Conservation (phyloP, 1,139 yeast genomes). For the Zygosaccharomyces pseudobailii region DNA sequence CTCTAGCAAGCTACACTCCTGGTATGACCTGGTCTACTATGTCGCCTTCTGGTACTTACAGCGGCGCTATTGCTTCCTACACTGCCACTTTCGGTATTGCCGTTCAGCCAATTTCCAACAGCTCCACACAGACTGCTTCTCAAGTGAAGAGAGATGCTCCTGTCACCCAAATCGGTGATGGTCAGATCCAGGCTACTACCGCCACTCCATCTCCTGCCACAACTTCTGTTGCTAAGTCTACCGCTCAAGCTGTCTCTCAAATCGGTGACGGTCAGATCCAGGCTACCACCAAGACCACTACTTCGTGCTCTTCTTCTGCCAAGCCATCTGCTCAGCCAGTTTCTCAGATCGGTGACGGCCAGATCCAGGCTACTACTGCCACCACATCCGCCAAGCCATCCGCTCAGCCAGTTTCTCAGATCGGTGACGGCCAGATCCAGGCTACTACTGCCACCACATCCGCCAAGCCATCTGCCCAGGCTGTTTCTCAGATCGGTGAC, state of each 20-base stretch:
- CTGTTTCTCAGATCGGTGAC: conserved; percentile 51
- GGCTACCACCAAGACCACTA: conserved; percentile 39
- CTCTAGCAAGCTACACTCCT: conserved; percentile 62
- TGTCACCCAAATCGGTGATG: conserved; percentile 46
- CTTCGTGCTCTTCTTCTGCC: conserved; percentile 35
- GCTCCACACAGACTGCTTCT: conserved; percentile 33
- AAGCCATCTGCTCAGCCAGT: conserved; percentile 38
- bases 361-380: conserved; percentile 41
- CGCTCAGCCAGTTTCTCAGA: conserved; percentile 14
- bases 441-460: conserved; percentile 35
- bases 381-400: conserved; percentile 30
- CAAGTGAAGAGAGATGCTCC: conserved; percentile 37
- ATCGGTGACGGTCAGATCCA: conserved; percentile 58
- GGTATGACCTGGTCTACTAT: conserved; percentile 69
- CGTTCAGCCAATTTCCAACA: conserved; percentile 45
- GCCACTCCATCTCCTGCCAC: conserved; percentile 22
- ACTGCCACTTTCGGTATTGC: conserved; percentile 65
- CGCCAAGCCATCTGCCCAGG: conserved; percentile 37
- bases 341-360: conserved; percentile 46
- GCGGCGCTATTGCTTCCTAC: conserved; percentile 62
- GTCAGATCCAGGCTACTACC: conserved; percentile 45
- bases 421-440: conserved; percentile 11
- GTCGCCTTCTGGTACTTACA: conserved; percentile 54
- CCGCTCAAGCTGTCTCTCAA: conserved; percentile 40
- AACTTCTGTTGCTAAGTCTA: conserved; percentile 12